Conservation (phyloP, 306 rosid genomes). For the Senna siamea region DNA sequence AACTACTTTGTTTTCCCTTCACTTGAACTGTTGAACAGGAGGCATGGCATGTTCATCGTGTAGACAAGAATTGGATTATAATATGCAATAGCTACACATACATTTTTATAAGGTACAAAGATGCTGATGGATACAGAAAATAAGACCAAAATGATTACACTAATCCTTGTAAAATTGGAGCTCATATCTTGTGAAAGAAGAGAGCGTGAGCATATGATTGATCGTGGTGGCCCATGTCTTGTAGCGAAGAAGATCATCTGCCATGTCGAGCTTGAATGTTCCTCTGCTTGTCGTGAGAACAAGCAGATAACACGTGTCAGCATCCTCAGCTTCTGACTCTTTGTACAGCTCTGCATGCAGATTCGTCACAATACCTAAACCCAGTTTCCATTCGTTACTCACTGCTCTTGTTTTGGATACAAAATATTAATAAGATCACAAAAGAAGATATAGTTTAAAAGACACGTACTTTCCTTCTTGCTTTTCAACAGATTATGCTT, state of each 20-base stretch:
- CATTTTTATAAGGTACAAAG: slow-evolving; percentile 8
- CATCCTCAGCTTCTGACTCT: slow-evolving; percentile 61
- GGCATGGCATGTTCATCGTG: too few relatives aligned
- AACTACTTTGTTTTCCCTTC: neutral
- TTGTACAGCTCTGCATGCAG: slow-evolving; percentile 76
- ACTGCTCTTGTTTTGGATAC: neutral
- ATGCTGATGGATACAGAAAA: slow-evolving; percentile 23
- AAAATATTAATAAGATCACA: too few relatives aligned
- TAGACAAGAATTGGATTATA: too few relatives aligned
- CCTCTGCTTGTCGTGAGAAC: slow-evolving; percentile 79
- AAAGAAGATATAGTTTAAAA: neutral
- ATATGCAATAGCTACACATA: too few relatives aligned
- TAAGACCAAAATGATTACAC: neutral
- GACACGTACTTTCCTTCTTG: slow-evolving; percentile 72
- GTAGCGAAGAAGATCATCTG: slow-evolving; percentile 64
- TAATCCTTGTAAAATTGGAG: slow-evolving; percentile 43
- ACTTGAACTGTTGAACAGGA: neutral
- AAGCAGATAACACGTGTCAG: slow-evolving; percentile 72
- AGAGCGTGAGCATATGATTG: slow-evolving; percentile 72
- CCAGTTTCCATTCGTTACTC: slow-evolving; percentile 7
- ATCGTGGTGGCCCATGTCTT: slow-evolving; percentile 78
- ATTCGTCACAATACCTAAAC: slow-evolving; percentile 55
- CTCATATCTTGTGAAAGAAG: slow-evolving; percentile 65
- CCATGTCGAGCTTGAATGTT: slow-evolving; percentile 87
- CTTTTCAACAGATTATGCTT: slow-evolving; percentile 67